Evolutionary conservation across 1,139 yeast genomes (phyloP).

Genomic region (Sugiyamaella japonica): DNA sequence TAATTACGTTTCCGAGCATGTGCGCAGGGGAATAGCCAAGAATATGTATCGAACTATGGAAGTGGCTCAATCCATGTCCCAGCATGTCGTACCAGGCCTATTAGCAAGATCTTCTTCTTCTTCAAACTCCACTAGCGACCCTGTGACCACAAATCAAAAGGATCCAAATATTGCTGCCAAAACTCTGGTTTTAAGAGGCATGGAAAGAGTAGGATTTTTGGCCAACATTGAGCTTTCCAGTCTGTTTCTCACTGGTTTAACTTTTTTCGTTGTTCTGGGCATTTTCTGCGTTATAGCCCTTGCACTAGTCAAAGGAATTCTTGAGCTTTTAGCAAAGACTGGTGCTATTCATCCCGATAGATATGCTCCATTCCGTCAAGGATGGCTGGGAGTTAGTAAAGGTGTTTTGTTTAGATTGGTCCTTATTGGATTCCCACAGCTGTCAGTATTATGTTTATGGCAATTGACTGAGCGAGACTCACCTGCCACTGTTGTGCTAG

Average conservation of each 20-base stretch:
- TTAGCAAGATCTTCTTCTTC: slow-evolving; percentile 21
- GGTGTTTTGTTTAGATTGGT: slow-evolving; percentile 85
- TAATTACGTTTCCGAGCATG: slow-evolving; percentile 30
- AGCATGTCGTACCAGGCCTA: slow-evolving; percentile 26
- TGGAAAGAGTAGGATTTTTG: slow-evolving; percentile 83
- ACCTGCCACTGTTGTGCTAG: slow-evolving; percentile 76
- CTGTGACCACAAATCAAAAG: slow-evolving; percentile 75
- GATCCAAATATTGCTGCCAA: slow-evolving; percentile 55
- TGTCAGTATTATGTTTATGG: slow-evolving; percentile 83
- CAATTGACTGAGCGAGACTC: slow-evolving; percentile 83
- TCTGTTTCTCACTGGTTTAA: slow-evolving; percentile 82
- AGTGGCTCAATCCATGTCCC: slow-evolving; percentile 19
- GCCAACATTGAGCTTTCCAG: slow-evolving; percentile 85
- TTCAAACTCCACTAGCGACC: slow-evolving; percentile 41
- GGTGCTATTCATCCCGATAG: slow-evolving; percentile 58
- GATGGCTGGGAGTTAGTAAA: slow-evolving; percentile 78
- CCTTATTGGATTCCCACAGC: slow-evolving; percentile 81
- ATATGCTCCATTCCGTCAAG: slow-evolving; percentile 74
- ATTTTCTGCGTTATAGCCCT: slow-evolving; percentile 67
- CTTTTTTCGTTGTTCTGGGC: slow-evolving; percentile 77
- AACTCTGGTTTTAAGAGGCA: slow-evolving; percentile 81
- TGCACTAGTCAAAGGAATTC: slow-evolving; percentile 67
- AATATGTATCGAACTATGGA: slow-evolving; percentile 26
- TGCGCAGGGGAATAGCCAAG: slow-evolving; percentile 26
- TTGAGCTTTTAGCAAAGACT: slow-evolving; percentile 67